phyloP scores from a whole-genome alignment of 352 stramenopile genomes.

The Phytophthora brassicae region DNA sequence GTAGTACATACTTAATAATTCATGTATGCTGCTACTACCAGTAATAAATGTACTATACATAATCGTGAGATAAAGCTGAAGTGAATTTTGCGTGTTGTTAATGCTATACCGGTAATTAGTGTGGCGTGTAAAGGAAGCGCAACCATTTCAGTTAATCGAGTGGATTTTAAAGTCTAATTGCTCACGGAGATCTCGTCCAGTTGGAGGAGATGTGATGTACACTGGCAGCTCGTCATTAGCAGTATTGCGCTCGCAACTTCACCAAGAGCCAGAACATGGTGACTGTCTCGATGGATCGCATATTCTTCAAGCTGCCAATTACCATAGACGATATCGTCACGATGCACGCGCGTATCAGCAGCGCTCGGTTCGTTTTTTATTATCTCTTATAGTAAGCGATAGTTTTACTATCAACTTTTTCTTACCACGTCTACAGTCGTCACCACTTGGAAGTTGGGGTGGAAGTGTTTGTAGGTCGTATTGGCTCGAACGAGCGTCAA shows the following conservation, averaged over 20 bases:
- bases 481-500: slow-evolving; percentile 20
- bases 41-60: too few species aligned
- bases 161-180: slow-evolving; percentile 61
- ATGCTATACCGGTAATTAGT: too few species aligned
- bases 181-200: slow-evolving; percentile 57
- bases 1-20: too few species aligned
- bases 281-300: slow-evolving; percentile 64
- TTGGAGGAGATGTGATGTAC: slow-evolving; percentile 56
- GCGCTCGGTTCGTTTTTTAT: too few species aligned
- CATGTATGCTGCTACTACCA: too few species aligned
- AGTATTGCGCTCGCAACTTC: too few species aligned
- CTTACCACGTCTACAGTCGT: too few species aligned
- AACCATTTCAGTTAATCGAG: slow-evolving; percentile 64
- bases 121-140: slow-evolving; percentile 32
- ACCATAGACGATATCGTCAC: slow-evolving; percentile 59
- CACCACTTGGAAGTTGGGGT: slow-evolving; percentile 66
- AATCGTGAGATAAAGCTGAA: too few species aligned
- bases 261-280: too few species aligned
- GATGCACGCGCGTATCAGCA: slow-evolving; percentile 50
- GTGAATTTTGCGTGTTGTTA: neutral
- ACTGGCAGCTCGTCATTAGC: slow-evolving; percentile 51
- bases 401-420: too few species aligned
- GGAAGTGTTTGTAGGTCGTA: slow-evolving; percentile 57
- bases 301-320: slow-evolving; percentile 70
- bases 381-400: too few species aligned